These are phyloP conservation scores for Penicillium herquei DNA, from an alignment of 495 filamentous ascomycete genomes.

Conservation along the genomic window DNA sequence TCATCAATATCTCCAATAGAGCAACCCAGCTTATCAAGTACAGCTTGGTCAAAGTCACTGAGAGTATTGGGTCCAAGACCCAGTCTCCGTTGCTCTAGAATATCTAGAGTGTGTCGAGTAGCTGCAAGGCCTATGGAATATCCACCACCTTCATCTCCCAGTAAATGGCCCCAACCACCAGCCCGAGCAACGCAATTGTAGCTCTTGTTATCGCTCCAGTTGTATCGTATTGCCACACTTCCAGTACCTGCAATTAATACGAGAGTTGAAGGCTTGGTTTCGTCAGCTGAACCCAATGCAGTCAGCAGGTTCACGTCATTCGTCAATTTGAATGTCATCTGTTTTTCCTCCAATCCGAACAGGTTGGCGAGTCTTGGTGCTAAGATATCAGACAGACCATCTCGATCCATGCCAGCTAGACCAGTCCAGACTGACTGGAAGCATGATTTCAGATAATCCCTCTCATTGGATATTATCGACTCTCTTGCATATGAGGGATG, in stretches of 20 bases:
- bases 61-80: constrained; percentile 3
- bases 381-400: constrained; percentile 14
- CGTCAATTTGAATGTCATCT: constrained; percentile 18
- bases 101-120: constrained; percentile 25
- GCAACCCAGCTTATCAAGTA: constrained; percentile 15
- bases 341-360: constrained; percentile 18
- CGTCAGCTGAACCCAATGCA: constrained; percentile 15
- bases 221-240: constrained; percentile 32
- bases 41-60: constrained; percentile 13
- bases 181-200: constrained; percentile 25
- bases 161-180: constrained; percentile 38
- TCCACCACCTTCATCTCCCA: constrained; percentile 38
- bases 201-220: constrained; percentile 8
- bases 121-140: constrained; percentile 35
- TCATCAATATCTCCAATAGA: background rate
- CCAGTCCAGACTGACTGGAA: constrained; percentile 29
- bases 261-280: constrained; percentile 20
- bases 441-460: constrained; percentile 5
- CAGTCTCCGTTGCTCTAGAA: constrained; percentile 18
- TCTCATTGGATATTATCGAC: constrained; percentile 5
- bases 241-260: constrained; percentile 38
- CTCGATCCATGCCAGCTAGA: constrained; percentile 28
- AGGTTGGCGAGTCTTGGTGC: constrained; percentile 16
- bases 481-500: background rate
- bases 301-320: constrained; percentile 32